These are phyloP conservation scores for Fomes fomentarius DNA, from an alignment of 1,284 basidiomycete species.

Conservation along the genomic window DNA sequence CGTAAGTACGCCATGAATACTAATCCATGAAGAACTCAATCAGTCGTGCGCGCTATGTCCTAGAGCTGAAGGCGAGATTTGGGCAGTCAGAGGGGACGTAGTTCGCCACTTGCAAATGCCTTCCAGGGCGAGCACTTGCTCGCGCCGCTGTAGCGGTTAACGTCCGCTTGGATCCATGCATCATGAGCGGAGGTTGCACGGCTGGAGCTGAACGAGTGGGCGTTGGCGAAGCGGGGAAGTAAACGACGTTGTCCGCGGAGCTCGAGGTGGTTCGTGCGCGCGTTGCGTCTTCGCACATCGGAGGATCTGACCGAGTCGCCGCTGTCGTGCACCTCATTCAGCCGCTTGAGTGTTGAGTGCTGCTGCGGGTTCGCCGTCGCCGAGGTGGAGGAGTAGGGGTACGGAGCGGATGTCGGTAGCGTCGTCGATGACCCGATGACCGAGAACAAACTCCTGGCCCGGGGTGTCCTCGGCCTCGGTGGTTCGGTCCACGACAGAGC, in stretches of 20 bases:
- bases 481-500: no score
- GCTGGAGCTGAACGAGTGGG: slow-evolving; percentile 52
- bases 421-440: slow-evolving; percentile 39
- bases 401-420: slow-evolving; percentile 40
- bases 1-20: no score
- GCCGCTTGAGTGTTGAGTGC: slow-evolving; percentile 40
- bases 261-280: slow-evolving; percentile 6
- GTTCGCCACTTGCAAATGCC: slow-evolving; percentile 45
- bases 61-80: no score
- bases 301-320: no score
- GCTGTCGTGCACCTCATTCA: slow-evolving; percentile 44
- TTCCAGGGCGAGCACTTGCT: slow-evolving; percentile 51
- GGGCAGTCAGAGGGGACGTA: no score
- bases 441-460: slow-evolving; percentile 49
- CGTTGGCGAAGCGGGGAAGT: slow-evolving; percentile 52
- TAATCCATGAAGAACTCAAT: no score
- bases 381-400: slow-evolving; percentile 47
- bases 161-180: slow-evolving; percentile 59
- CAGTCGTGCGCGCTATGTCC: no score
- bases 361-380: slow-evolving; percentile 27
- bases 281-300: slow-evolving; percentile 51
- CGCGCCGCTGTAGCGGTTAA: slow-evolving; percentile 49
- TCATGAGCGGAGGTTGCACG: slow-evolving; percentile 56
- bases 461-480: slow-evolving; percentile 34
- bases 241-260: slow-evolving; percentile 45